phyloP scores from a whole-genome alignment of 2,329 filamentous ascomycete genomes.

The Talaromyces sp. region DNA sequence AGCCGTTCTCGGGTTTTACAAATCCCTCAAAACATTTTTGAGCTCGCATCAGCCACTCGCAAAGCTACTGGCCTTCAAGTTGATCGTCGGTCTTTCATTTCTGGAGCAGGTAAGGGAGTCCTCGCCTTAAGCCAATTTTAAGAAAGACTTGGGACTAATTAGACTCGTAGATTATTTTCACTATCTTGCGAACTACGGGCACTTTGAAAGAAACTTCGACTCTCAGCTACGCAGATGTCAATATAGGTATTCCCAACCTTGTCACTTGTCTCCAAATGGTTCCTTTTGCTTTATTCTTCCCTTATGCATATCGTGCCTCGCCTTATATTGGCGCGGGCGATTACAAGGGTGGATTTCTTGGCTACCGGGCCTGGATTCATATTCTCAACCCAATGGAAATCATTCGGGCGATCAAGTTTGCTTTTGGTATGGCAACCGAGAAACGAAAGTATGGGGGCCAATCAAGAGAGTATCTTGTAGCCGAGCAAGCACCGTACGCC shows the following conservation, averaged over 20 bases:
- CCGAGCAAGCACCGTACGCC: neutral
- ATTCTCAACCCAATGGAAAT: slow-evolving; percentile 3
- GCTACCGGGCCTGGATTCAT: neutral
- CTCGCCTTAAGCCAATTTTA: neutral
- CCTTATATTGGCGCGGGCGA: neutral
- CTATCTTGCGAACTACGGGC: slow-evolving; percentile 28
- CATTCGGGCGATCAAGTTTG: neutral
- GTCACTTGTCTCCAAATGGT: slow-evolving; percentile 37
- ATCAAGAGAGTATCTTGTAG: neutral
- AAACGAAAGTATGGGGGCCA: neutral
- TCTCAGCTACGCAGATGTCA: slow-evolving; percentile 33
- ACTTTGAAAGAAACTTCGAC: slow-evolving; percentile 25
- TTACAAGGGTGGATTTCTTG: slow-evolving; percentile 3
- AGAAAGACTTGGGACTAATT: neutral
- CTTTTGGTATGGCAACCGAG: neutral
- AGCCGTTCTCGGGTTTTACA: slow-evolving; percentile 32
- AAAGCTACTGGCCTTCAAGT: slow-evolving; percentile 41
- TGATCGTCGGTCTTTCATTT: slow-evolving; percentile 35
- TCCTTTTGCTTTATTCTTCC: slow-evolving; percentile 34
- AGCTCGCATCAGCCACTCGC: slow-evolving; percentile 31
- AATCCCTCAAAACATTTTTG: slow-evolving; percentile 27
- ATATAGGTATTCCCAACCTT: slow-evolving; percentile 35
- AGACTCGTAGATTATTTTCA: slow-evolving; percentile 32
- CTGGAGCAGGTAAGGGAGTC: slow-evolving; percentile 29
- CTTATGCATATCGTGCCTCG: slow-evolving; percentile 28